Percentiles rank a stretch among this genome's conserved stretches.
These are phyloP conservation scores for Trichoderma asperellum DNA, from an alignment of 2,329 filamentous ascomycete genomes.

Conservation along the genomic window DNA sequence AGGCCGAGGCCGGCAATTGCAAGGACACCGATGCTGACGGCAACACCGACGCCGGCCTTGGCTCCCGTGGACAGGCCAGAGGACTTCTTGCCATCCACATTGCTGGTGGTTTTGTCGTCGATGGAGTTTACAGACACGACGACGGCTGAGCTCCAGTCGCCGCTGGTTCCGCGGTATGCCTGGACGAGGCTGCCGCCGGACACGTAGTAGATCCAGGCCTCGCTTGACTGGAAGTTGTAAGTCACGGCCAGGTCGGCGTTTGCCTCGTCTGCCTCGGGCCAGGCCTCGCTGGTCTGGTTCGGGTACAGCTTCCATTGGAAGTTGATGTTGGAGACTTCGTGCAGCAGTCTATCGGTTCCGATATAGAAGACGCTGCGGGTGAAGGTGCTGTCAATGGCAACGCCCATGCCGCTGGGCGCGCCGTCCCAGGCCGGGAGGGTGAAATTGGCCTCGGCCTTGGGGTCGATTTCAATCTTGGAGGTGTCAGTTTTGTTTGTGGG, in stretches of 20 bases:
- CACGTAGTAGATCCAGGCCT: conserved; percentile 19
- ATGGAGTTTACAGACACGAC: background rate
- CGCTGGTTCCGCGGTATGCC: conserved; percentile 5
- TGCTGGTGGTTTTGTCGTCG: background rate
- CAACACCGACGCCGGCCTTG: conserved; percentile 22
- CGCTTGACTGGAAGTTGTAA: background rate
- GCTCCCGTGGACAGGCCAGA: conserved; percentile 7
- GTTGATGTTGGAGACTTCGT: conserved; percentile 13
- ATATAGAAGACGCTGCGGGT: conserved; percentile 21
- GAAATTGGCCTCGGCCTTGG: background rate
- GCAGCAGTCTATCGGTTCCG: background rate
- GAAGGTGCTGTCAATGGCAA: conserved; percentile 3
- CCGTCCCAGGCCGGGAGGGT: conserved; percentile 10
- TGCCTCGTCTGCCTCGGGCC: conserved; percentile 2
- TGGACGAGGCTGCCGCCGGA: conserved; percentile 10
- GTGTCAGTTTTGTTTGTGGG: conserved; percentile 13
- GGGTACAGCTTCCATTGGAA: conserved; percentile 3
- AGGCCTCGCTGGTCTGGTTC: background rate
- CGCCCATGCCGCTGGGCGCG: background rate
- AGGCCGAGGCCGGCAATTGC: background rate
- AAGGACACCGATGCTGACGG: conserved; percentile 8
- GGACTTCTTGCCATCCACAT: background rate
- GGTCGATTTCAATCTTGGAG: conserved; percentile 1
- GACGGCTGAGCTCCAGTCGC: background rate
- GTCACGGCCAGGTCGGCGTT: conserved; percentile 8